A percentile compares a stretch with the other conserved stretches of the same genome.
Conservation (phyloP, 345 rosid species). For the Dimocarpus longan region DNA sequence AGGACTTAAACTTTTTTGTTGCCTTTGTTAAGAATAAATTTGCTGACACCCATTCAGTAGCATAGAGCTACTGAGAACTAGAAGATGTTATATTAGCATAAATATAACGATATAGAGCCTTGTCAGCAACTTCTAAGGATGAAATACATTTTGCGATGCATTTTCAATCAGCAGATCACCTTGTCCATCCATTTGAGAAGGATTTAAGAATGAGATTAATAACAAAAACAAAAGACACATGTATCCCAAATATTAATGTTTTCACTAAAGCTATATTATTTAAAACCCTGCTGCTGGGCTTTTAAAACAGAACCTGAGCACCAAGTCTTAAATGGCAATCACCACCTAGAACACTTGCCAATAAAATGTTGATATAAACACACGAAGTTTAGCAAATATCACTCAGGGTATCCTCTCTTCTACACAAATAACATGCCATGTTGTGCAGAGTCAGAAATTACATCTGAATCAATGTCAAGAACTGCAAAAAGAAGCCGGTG, state of each 20-base stretch:
- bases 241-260: background rate
- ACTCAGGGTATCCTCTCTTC: background rate
- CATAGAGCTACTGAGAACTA: background rate
- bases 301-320: background rate
- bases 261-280: background rate
- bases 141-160: background rate
- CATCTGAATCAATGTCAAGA: background rate
- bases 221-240: constrained; percentile 6
- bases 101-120: background rate
- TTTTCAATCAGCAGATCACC: background rate
- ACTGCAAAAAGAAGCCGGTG: too few species aligned
- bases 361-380: background rate
- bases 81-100: background rate
- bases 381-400: background rate
- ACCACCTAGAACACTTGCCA: background rate
- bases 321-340: background rate
- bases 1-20: background rate
- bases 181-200: background rate
- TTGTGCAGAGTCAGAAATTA: background rate
- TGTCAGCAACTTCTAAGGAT: background rate
- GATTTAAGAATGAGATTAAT: background rate
- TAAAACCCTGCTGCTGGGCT: background rate
- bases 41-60: background rate
- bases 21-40: background rate
- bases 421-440: background rate